Conservation (phyloP, 1,284 basidiomycete genomes). For the Chalciporus piperatoides region DNA sequence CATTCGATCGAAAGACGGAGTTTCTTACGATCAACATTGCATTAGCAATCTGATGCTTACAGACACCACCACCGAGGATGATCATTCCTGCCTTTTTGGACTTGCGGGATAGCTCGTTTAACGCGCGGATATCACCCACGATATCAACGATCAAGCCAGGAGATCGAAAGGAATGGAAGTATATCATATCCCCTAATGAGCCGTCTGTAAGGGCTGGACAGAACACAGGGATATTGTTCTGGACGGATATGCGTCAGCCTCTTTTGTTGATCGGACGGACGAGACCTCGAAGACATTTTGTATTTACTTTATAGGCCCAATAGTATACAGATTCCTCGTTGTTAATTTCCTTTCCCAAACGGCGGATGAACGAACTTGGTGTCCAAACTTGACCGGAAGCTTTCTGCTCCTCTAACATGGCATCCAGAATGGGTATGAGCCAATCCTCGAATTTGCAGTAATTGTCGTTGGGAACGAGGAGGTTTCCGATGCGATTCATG, state of each 20-base stretch:
- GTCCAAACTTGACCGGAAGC: slow-evolving; percentile 78
- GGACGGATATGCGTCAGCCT: slow-evolving; percentile 31
- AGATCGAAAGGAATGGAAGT: slow-evolving; percentile 95
- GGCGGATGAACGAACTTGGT: slow-evolving; percentile 89
- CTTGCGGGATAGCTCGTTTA: slow-evolving; percentile 89
- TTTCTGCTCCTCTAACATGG: slow-evolving; percentile 88
- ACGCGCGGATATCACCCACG: slow-evolving; percentile 86
- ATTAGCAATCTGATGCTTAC: slow-evolving; percentile 99
- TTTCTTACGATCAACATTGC: slow-evolving; percentile 92
- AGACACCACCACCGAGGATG: slow-evolving; percentile 95
- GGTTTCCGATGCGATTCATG: slow-evolving; percentile 97
- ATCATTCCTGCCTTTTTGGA: slow-evolving; percentile 98
- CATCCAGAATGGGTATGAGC: slow-evolving; percentile 92
- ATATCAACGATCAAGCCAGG: slow-evolving; percentile 92
- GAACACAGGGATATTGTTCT: slow-evolving; percentile 99
- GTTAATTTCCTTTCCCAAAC: slow-evolving; percentile 94
- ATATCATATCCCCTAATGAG: slow-evolving; percentile 98
- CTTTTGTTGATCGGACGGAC: slow-evolving; percentile 8
- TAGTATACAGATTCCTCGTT: slow-evolving; percentile 98
- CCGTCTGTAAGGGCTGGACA: slow-evolving; percentile 98
- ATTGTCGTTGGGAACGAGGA: slow-evolving; percentile 97
- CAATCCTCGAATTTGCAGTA: slow-evolving; percentile 99
- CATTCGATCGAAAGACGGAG: neutral
- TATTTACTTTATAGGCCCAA: slow-evolving; percentile 95
- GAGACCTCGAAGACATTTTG: slow-evolving; percentile 18